Evolutionary conservation across 2,329 filamentous ascomycete species (phyloP).

Genomic region (Diaporthe ampelina): DNA sequence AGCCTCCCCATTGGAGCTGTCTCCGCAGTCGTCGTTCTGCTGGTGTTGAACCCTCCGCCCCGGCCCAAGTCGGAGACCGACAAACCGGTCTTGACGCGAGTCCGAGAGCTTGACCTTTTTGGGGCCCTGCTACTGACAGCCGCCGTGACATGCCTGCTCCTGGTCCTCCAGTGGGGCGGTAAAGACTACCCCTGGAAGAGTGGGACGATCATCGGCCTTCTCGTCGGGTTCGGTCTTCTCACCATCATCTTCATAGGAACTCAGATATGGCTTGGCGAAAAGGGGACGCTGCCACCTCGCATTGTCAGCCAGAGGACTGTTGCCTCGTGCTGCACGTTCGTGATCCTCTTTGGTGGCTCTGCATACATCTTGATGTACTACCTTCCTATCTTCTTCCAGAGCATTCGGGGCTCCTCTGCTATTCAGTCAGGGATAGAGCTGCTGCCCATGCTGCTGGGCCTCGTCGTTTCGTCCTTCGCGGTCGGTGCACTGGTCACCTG

Average conservation of each 20-base stretch:
- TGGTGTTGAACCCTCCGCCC: conserved; percentile 63
- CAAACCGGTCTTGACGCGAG: background rate
- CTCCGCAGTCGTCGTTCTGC: conserved; percentile 37
- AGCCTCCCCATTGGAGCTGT: conserved; percentile 13
- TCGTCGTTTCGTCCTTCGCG: background rate
- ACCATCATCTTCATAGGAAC: conserved; percentile 42
- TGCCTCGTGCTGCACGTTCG: conserved; percentile 49
- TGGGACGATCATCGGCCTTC: conserved; percentile 52
- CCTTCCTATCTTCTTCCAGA: conserved; percentile 53
- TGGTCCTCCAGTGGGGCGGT: conserved; percentile 62
- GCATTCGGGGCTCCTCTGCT: conserved; percentile 47
- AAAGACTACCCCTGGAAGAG: conserved; percentile 44
- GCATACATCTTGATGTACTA: conserved; percentile 52
- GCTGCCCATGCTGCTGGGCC: background rate
- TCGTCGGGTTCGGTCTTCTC: conserved; percentile 53
- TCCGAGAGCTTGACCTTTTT: conserved; percentile 41
- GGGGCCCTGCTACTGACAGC: conserved; percentile 43
- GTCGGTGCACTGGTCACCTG: background rate
- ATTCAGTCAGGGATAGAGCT: conserved; percentile 2
- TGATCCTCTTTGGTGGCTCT: conserved; percentile 50
- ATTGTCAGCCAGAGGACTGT: conserved; percentile 57
- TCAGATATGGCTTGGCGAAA: background rate
- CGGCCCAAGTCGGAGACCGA: conserved; percentile 46
- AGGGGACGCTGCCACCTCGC: conserved; percentile 55
- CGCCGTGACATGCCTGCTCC: conserved; percentile 57